Evolutionary conservation across 1,139 yeast species (phyloP).

Genomic region (Arxiozyma bovina): DNA sequence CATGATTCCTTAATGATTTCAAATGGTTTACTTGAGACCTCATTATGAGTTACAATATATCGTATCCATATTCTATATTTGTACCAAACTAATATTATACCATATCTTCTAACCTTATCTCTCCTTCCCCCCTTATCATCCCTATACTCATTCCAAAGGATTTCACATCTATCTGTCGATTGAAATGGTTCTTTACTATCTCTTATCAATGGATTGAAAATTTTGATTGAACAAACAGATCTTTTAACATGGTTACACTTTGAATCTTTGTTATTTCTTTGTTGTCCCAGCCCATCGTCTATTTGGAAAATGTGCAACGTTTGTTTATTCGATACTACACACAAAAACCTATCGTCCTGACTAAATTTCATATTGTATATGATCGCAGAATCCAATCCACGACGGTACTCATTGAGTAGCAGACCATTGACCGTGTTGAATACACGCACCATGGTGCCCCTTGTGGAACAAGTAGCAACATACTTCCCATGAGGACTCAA

Average conservation of each 20-base stretch:
- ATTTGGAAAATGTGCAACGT: conserved; percentile 74
- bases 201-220: conserved; percentile 6
- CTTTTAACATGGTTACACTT: conserved; percentile 6
- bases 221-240: conserved; percentile 1
- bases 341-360: conserved; percentile 64
- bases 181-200: conserved; percentile 7
- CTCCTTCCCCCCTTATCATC: conserved; percentile 34
- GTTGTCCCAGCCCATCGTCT: conserved; percentile 28
- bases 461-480: conserved; percentile 80
- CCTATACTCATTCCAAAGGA: conserved; percentile 25
- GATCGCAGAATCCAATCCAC: conserved; percentile 79
- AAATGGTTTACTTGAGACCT: conserved; percentile 14
- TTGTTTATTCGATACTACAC: conserved; percentile 79
- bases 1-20: conserved; percentile 10
- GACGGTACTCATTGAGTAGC: conserved; percentile 67
- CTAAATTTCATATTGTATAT: conserved; percentile 79
- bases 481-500: conserved; percentile 65
- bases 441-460: conserved; percentile 77
- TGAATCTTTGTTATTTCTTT: conserved; percentile 32
- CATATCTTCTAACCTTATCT: neutral
- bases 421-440: conserved; percentile 71
- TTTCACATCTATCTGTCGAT: conserved; percentile 26
- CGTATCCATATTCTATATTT: conserved; percentile 74
- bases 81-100: conserved; percentile 74
- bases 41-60: conserved; percentile 53